A percentile compares a stretch with the other conserved stretches of the same genome.
Conservation (phyloP, 2,329 filamentous ascomycete genomes). For the Colletotrichum costaricense region DNA sequence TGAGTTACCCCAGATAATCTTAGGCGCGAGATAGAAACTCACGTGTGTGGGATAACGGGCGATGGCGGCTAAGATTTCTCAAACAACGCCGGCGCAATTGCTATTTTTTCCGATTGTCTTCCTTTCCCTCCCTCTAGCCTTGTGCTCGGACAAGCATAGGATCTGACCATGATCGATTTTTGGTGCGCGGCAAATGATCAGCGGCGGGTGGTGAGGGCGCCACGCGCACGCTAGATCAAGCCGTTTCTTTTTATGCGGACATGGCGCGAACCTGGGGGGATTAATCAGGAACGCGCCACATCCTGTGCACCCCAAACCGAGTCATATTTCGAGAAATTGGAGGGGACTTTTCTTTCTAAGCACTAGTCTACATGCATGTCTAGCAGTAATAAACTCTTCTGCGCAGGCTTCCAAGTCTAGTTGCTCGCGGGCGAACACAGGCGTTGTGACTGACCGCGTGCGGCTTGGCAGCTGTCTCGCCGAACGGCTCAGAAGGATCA, state of each 20-base stretch:
- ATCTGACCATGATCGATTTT: slow-evolving; percentile 13
- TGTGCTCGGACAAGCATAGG: slow-evolving; percentile 16
- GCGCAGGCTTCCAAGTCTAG: slow-evolving; percentile 6
- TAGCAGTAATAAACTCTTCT: neutral
- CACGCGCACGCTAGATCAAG: slow-evolving; percentile 18
- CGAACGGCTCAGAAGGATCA: neutral
- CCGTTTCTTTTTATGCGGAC: slow-evolving; percentile 22
- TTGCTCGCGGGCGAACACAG: neutral
- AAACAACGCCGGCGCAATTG: slow-evolving; percentile 26
- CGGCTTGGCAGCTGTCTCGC: slow-evolving; percentile 12
- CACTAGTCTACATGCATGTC: slow-evolving; percentile 22
- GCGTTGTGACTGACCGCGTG: neutral
- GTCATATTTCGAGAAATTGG: neutral
- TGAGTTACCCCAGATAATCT: slow-evolving; percentile 32
- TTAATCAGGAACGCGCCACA: slow-evolving; percentile 25
- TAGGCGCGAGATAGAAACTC: neutral
- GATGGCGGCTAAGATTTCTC: neutral
- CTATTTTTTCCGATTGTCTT: slow-evolving; percentile 7
- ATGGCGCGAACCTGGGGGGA: neutral
- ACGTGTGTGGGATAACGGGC: neutral
- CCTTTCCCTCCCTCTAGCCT: neutral
- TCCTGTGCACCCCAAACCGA: neutral
- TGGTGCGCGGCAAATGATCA: slow-evolving; percentile 17
- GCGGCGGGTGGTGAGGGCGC: slow-evolving; percentile 28
- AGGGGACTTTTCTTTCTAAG: neutral